A percentile compares a stretch with the other conserved stretches of the same genome.
These are phyloP conservation scores for Pestalotiopsis sp. DNA, from an alignment of 2,329 filamentous ascomycete species.

Conservation along the genomic window DNA sequence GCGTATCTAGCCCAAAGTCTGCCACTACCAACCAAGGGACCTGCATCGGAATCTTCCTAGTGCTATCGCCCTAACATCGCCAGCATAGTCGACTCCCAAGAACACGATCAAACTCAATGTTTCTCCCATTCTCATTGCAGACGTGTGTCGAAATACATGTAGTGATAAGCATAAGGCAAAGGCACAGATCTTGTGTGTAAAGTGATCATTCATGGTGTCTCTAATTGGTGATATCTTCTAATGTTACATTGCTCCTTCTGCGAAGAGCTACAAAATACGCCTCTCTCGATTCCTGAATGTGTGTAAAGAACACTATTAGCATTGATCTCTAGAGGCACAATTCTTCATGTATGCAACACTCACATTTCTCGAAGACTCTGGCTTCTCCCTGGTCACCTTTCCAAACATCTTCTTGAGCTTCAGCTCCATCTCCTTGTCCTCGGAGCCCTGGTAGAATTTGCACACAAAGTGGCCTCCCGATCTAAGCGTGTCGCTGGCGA, in stretches of 20 bases:
- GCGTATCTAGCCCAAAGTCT: too few relatives aligned
- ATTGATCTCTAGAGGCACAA: neutral
- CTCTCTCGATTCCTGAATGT: conserved; percentile 74
- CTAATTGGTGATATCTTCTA: conserved; percentile 14
- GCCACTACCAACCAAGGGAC: too few relatives aligned
- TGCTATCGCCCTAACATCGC: too few relatives aligned
- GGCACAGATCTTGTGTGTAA: too few relatives aligned
- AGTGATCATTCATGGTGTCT: neutral
- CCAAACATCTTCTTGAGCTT: conserved; percentile 76
- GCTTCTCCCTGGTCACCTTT: conserved; percentile 85
- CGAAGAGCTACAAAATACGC: conserved; percentile 81
- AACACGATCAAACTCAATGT: too few relatives aligned
- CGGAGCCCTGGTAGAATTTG: conserved; percentile 93
- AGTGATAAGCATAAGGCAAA: too few relatives aligned
- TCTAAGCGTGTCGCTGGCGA: conserved; percentile 82
- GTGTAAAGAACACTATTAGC: neutral
- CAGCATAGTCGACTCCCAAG: too few relatives aligned
- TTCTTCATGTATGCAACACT: conserved; percentile 29
- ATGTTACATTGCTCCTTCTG: conserved; percentile 55
- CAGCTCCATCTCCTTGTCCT: conserved; percentile 79
- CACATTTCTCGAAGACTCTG: conserved; percentile 85
- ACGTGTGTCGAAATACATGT: too few relatives aligned
- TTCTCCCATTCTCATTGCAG: too few relatives aligned
- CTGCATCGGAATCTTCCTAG: too few relatives aligned
- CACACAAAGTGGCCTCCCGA: conserved; percentile 89